Percentiles rank a stretch among this genome's conserved stretches.
Evolutionary conservation across 768 basidiomycete genomes (phyloP).

Genomic region (Agaricus subrufescens): DNA sequence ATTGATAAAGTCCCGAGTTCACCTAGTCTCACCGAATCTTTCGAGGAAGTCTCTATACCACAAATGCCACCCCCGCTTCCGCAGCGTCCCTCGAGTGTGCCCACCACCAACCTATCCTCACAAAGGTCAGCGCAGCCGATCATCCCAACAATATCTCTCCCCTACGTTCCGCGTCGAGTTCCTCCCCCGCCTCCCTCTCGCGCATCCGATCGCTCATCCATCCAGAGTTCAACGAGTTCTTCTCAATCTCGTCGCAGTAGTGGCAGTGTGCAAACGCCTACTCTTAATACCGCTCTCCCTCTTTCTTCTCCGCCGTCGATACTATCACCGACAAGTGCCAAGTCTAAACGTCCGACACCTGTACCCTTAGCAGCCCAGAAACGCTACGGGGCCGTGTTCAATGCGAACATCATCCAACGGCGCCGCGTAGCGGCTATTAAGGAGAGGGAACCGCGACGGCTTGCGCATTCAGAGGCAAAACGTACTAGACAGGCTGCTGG

Average conservation of each 20-base stretch:
- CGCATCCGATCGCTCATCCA: constrained; percentile 60
- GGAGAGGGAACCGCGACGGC: constrained; percentile 15
- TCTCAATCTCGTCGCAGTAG: constrained; percentile 7
- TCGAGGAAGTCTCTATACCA: constrained; percentile 59
- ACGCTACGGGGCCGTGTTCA: constrained; percentile 68
- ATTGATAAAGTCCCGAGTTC: constrained; percentile 28
- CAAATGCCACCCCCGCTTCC: constrained; percentile 48
- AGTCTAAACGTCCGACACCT: constrained; percentile 54
- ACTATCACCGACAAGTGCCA: constrained; percentile 14
- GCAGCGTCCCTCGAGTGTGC: constrained; percentile 33
- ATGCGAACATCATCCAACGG: constrained; percentile 49
- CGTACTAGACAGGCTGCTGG: constrained; percentile 60
- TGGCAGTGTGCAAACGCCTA: constrained; percentile 21
- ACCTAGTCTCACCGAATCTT: constrained; percentile 64
- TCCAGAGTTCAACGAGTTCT: constrained; percentile 45
- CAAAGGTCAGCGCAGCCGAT: constrained; percentile 25
- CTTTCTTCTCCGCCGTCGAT: constrained; percentile 13
- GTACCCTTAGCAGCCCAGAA: constrained; percentile 58
- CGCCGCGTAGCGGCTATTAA: constrained; percentile 31
- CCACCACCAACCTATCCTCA: constrained; percentile 16
- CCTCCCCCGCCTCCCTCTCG: constrained; percentile 41
- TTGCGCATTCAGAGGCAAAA: constrained; percentile 29
- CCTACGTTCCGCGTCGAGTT: constrained; percentile 35
- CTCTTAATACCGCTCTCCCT: constrained; percentile 11
- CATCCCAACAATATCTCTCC: constrained; percentile 25